These are phyloP conservation scores for Alectoria sarmentosa DNA, from an alignment of 495 filamentous ascomycete genomes.

Conservation along the genomic window DNA sequence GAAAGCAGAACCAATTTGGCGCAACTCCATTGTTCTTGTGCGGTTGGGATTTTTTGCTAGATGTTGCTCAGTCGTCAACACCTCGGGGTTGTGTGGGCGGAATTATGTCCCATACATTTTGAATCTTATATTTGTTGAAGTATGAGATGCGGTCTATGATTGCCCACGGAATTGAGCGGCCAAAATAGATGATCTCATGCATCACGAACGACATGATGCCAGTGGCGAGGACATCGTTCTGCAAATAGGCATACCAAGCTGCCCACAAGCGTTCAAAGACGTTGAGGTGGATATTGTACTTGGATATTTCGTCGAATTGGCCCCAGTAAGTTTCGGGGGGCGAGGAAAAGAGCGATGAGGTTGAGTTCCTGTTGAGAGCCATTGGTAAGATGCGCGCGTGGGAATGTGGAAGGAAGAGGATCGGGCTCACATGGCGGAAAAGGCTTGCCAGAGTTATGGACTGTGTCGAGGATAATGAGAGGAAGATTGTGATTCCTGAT, in stretches of 20 bases:
- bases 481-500: background rate
- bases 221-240: slow-evolving; percentile 91
- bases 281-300: slow-evolving; percentile 83
- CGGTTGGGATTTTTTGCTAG: slow-evolving; percentile 82
- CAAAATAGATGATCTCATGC: slow-evolving; percentile 94
- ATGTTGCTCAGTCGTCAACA: slow-evolving; percentile 1
- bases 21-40: slow-evolving; percentile 89
- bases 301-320: slow-evolving; percentile 79
- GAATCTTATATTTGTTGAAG: slow-evolving; percentile 91
- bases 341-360: slow-evolving; percentile 39
- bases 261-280: slow-evolving; percentile 80
- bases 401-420: background rate
- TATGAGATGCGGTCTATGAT: slow-evolving; percentile 81
- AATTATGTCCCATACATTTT: slow-evolving; percentile 48
- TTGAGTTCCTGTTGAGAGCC: slow-evolving; percentile 47
- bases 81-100: background rate
- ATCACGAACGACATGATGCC: slow-evolving; percentile 95
- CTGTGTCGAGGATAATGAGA: background rate
- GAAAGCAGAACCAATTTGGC: slow-evolving; percentile 82
- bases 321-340: slow-evolving; percentile 61
- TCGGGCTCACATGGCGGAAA: background rate
- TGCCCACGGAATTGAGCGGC: slow-evolving; percentile 85
- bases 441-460: background rate
- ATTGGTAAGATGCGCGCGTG: slow-evolving; percentile 4
- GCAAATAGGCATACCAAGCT: slow-evolving; percentile 98